Base-by-base conservation (phyloP, 179 eudicot species). In the Corrigiola litoralis region DNA sequence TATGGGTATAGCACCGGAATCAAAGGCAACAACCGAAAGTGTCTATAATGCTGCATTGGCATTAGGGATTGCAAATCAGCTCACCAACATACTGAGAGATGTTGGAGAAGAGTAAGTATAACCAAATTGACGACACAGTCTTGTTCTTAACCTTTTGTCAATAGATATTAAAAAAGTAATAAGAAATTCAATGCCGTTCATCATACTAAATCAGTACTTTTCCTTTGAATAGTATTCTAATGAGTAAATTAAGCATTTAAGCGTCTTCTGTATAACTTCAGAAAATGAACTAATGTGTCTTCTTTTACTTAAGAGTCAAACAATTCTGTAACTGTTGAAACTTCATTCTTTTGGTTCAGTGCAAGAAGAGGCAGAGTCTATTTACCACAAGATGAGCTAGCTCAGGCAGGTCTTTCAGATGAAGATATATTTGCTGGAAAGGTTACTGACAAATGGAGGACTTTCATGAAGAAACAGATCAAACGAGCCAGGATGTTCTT, bases 51-150 rank as follows among this genome's bases (percentile, higher is more conserved):
- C 92, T 74, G 91, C 97, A 50, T 81, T 90, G 72, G 87, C 89
- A 27, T 73, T 90, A 40, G 95, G 95, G 61, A 81, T 90, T 25
- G 97, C 97, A 16, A 90, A 90, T 80, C 97, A 90, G 78, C 75
- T 90, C 47, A 90, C 97, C 31, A 90, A 90, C 71, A 90, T 90
- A 40, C 89, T 90, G 28, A 82, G 97, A 69, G 97, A 90, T 72
- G 97, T 90, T 20, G 97, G 97, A 69, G 97, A 90, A 81, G 95
- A 90, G 95, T 86, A 82, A 81, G 95, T 80, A 32, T n/a, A n/a
- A 37, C 8, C n/a, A 18, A 57, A 41, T 18, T 23, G 6, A 25
- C 47, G 42, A 24, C 59, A 21, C 50, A 4, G 0, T 34, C 38
- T n/a, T n/a, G n/a, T n/a, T n/a, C n/a, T n/a, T n/a, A n/a, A 44